Evolutionary conservation across 1,284 basidiomycete genomes (phyloP), one percentile per base, ranked within the genome.

Genomic region (Tetrapyrgos nigripes): DNA sequence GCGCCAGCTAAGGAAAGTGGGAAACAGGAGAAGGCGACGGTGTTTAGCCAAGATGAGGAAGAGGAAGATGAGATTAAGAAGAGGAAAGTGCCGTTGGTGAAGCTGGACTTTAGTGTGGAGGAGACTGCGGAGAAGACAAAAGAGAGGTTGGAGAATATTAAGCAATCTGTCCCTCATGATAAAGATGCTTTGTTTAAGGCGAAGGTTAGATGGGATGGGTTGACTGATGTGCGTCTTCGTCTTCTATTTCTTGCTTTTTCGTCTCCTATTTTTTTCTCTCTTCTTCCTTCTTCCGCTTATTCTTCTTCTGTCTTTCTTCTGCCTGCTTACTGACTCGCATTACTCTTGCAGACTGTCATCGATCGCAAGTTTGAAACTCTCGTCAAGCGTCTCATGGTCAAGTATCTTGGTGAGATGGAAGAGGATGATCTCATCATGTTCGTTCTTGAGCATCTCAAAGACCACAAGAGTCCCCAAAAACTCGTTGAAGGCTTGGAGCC

Each of bases 341-440:
- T 26, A 23, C n/a, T 50, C 21, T 51, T 13, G 55, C 65, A 94
- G 93, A 76, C 76, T 14, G 80, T 91, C 71, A 88, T 95, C 62
- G 89, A 93, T 63, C 81, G 87, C 54, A 96, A 96, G 74, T 79
- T 96, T 26, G 87, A 92, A 70, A 87, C 91, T 27, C 76, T 95
- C 46, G 85, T 94, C 23, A 91, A 90, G 64, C 82, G 84, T 13
- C 82, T 90, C 66, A 94, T 97, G 84, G 82, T 84, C 31, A 89
- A 91, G 70, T 93, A 91, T 66, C 83, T 96, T 3, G 94, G 94
- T 58, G 93, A 95, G 68, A 81, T 93, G 62, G 92, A 94, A 62
- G 91, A 93, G 65, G 92, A 93, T 61, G 94, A 97, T 66, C 81
- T 96, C 53, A 88, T 94, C 50, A 91, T 96, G 83, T 96, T 94